These are phyloP conservation scores for Sonneratia alba DNA, from an alignment of 345 rosid genomes.

Conservation along the genomic window DNA sequence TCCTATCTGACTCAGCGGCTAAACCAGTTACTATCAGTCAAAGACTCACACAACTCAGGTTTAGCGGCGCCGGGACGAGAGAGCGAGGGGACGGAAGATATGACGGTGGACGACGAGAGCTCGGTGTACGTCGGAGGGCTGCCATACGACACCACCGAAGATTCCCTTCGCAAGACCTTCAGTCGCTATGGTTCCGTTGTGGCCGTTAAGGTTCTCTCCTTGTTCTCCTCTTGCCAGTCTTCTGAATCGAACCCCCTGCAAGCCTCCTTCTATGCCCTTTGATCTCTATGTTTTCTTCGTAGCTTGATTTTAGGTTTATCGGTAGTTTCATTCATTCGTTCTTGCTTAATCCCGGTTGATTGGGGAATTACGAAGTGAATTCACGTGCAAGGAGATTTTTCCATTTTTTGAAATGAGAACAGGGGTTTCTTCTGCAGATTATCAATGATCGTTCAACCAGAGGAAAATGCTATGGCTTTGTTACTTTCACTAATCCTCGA, in stretches of 20 bases:
- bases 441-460: constrained; percentile 55
- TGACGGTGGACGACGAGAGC: constrained; percentile 78
- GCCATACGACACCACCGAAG: constrained; percentile 62
- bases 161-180: constrained; percentile 55
- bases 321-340: not conserved
- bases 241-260: not conserved
- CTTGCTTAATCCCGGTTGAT: not conserved
- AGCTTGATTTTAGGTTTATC: not conserved
- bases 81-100: constrained; percentile 10
- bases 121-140: constrained; percentile 92
- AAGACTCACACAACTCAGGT: not conserved
- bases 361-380: not conserved
- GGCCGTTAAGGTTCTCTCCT: constrained; percentile 50
- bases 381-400: not conserved
- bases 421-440: constrained; percentile 34
- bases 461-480: constrained; percentile 83
- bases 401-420: not conserved
- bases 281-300: not conserved
- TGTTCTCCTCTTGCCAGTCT: not conserved
- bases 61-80: not conserved
- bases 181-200: constrained; percentile 51
- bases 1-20: not conserved
- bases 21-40: not conserved
- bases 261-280: not conserved
- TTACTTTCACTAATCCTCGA: constrained; percentile 67